Conservation (phyloP, 2,329 filamentous ascomycete species). For the Sclerotinia glacialis region DNA sequence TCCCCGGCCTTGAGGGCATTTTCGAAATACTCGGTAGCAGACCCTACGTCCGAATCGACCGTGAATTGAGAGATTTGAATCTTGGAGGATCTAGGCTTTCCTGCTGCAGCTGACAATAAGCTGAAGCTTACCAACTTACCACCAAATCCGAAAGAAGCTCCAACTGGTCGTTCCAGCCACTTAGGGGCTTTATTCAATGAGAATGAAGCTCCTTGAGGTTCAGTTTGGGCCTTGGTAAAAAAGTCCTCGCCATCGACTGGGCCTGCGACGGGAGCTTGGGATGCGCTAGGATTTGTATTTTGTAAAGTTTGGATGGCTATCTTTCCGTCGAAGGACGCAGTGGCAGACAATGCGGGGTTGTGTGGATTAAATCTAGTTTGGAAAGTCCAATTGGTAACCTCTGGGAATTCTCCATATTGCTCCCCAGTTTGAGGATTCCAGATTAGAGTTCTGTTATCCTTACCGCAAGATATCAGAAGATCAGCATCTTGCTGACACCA, state of each 20-base stretch:
- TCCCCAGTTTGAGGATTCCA: slow-evolving; percentile 96
- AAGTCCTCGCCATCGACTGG: slow-evolving; percentile 90
- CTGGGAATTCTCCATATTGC: slow-evolving; percentile 85
- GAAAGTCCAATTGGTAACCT: slow-evolving; percentile 99
- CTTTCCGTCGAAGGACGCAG: slow-evolving; percentile 95
- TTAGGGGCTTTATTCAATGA: slow-evolving; percentile 80
- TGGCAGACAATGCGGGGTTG: slow-evolving; percentile 88
- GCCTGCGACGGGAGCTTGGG: slow-evolving; percentile 63
- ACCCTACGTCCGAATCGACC: slow-evolving; percentile 80
- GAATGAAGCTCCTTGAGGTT: slow-evolving; percentile 88
- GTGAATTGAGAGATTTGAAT: slow-evolving; percentile 85
- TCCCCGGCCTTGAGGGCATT: slow-evolving; percentile 75
- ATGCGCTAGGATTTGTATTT: slow-evolving; percentile 79
- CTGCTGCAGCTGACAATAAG: slow-evolving; percentile 55
- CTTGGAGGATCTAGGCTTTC: slow-evolving; percentile 68
- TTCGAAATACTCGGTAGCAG: slow-evolving; percentile 83
- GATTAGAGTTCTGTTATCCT: slow-evolving; percentile 91
- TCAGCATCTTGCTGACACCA: slow-evolving; percentile 93
- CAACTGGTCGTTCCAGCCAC: slow-evolving; percentile 83
- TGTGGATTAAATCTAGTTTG: slow-evolving; percentile 90
- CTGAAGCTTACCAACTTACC: slow-evolving; percentile 83
- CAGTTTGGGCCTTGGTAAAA: slow-evolving; percentile 88
- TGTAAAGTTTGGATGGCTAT: slow-evolving; percentile 92
- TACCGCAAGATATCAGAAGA: slow-evolving; percentile 86
- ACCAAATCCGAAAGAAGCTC: slow-evolving; percentile 91